Evolutionary conservation across 306 rosid species (phyloP), one percentile per base, ranked within the genome.

Genomic region (Citrullus colocynthis): DNA sequence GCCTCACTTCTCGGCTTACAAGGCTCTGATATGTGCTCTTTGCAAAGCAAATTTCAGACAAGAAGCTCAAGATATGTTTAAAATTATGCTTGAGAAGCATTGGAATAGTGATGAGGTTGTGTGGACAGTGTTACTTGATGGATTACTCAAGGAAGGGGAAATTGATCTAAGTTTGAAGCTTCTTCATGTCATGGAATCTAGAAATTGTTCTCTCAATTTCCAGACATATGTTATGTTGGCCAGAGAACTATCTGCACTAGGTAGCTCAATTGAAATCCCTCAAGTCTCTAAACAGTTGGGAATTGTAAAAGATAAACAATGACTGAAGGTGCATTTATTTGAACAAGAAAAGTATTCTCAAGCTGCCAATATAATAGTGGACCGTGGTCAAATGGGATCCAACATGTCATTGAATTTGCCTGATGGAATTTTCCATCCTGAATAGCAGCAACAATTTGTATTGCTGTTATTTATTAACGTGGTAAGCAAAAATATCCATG

Each of bases 71-170:
- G 76, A 49, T 11, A 63, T 83, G 24, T 83, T 83, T 55, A 74
- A 80, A 49, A 83, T 78, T 45, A 86, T 86, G 86, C 85, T 86
- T 30, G 55, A 83, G 69, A 58, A 77, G 51, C 74, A 77, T 16
- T 83, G 85, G 87, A 86, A 42, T 51, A 42, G 84, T 41, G 87
- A 86, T 52, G 89, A 86, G 85, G 82, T 86, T 79, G 87, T 74
- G 45, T 86, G 85, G 89, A 83, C 87, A 20, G 79, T 86, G 44
- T 78, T 84, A 36, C 60, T 83, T 36, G 87, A 86, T 79, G 85
- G 89, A 15, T 77, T 86, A 74, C 81, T 86, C 61, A 86, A 79
- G 80, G 77, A 86, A 65, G 79, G 80, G 79, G 78, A 72, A n/a
- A 21, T 37, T 45, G 81, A 81, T 77, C 34, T 78, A 54, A 79